Conservation (phyloP, 495 filamentous ascomycete genomes). For the Trichoderma reesei region DNA sequence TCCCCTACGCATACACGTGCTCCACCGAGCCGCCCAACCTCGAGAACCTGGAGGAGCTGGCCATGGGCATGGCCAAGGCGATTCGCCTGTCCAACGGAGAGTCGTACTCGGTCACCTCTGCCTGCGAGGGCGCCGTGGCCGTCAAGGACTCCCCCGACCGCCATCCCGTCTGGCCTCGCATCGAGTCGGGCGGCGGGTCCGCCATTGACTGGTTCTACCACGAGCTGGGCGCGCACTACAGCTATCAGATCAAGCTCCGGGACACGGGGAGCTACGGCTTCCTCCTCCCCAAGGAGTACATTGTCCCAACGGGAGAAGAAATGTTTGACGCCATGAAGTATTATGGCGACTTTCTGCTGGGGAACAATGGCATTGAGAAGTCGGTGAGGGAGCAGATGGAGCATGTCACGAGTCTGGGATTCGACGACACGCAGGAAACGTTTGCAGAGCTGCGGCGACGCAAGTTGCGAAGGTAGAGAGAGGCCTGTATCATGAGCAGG, state of each 20-base stretch:
- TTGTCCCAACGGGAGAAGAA: conserved; percentile 83
- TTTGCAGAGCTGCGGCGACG: background rate
- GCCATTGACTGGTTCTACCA: conserved; percentile 97
- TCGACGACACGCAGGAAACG: background rate
- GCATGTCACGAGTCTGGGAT: background rate
- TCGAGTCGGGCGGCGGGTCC: conserved; percentile 68
- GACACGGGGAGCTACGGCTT: conserved; percentile 96
- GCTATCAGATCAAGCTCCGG: conserved; percentile 90
- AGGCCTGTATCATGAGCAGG: too few species aligned
- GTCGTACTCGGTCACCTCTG: conserved; percentile 69
- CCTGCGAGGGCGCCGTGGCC: conserved; percentile 71
- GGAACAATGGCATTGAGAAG: conserved; percentile 49
- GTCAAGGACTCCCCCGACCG: conserved; percentile 22
- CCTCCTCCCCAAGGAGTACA: conserved; percentile 75
- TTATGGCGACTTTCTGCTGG: conserved; percentile 66
- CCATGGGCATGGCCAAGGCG: conserved; percentile 78
- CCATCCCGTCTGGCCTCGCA: conserved; percentile 20
- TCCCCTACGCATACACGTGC: conserved; percentile 86
- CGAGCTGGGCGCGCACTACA: conserved; percentile 67
- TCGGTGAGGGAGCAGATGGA: background rate
- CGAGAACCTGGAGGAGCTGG: conserved; percentile 87
- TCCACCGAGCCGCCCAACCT: conserved; percentile 64
- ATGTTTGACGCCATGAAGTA: conserved; percentile 70
- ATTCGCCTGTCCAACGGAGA: conserved; percentile 70
- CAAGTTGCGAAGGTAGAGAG: background rate